phyloP scores from a whole-genome alignment of 306 rosid species.

The Ormosia emarginata region DNA sequence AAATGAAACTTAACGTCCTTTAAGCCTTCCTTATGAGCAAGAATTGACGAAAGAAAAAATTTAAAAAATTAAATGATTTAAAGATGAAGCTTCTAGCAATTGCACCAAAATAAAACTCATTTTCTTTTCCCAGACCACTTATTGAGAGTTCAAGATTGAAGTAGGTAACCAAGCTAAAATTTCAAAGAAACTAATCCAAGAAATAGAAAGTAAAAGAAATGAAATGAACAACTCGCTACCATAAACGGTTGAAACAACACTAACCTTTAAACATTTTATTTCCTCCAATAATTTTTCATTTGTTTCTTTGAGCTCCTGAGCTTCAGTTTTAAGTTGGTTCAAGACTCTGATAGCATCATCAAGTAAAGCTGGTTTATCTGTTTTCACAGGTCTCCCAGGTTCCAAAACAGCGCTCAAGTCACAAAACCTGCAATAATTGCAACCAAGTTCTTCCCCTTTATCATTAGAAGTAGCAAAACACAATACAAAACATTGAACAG shows the following conservation, averaged over 20 bases:
- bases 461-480: conserved; percentile 13
- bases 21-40: neutral
- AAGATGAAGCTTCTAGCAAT: no score
- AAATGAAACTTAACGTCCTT: neutral
- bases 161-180: no score
- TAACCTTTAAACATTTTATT: conserved; percentile 75
- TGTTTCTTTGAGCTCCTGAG: conserved; percentile 71
- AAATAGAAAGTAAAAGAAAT: neutral
- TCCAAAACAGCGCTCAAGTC: conserved; percentile 84
- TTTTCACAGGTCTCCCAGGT: conserved; percentile 68
- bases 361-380: conserved; percentile 77
- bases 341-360: conserved; percentile 85
- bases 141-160: no score
- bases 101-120: no score
- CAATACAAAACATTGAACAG: neutral
- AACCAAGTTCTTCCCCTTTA: conserved; percentile 9
- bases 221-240: neutral
- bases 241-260: conserved; percentile 14
- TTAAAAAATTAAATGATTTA: no score
- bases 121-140: no score
- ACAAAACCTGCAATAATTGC: conserved; percentile 48
- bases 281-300: conserved; percentile 75
- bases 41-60: neutral
- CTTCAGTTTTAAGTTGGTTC: conserved; percentile 72
- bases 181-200: neutral